phyloP scores from a whole-genome alignment of 768 basidiomycete genomes.

The Rhodotorula sphaerocarpa region DNA sequence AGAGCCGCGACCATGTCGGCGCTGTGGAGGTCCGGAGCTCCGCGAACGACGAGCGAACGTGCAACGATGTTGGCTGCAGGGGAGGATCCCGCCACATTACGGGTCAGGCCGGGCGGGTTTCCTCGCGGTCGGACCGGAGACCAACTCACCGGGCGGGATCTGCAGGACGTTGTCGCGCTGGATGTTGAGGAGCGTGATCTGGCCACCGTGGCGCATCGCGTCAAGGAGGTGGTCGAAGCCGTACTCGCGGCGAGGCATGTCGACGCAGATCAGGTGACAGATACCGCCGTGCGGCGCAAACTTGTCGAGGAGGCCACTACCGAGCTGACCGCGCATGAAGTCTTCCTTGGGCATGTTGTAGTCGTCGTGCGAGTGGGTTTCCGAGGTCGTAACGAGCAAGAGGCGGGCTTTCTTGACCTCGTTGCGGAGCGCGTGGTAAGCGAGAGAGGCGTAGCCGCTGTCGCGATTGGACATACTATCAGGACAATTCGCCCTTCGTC shows the following conservation, averaged over 20 bases:
- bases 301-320: neutral
- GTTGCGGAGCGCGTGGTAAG: neutral
- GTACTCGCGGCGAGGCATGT: slow-evolving; percentile 5
- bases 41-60: neutral
- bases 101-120: neutral
- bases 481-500: too few species aligned
- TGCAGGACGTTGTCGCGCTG: neutral
- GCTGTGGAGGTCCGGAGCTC: neutral
- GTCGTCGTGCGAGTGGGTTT: slow-evolving; percentile 3
- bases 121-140: too few species aligned
- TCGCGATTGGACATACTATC: too few species aligned
- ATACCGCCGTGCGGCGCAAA: slow-evolving; percentile 12
- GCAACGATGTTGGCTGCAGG: neutral
- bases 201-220: slow-evolving; percentile 6
- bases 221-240: slow-evolving; percentile 11
- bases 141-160: neutral
- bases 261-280: slow-evolving; percentile 8
- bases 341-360: neutral
- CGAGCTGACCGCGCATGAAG: neutral
- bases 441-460: slow-evolving; percentile 19
- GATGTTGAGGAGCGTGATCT: slow-evolving; percentile 7
- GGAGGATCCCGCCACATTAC: neutral
- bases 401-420: neutral
- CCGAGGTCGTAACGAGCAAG: slow-evolving; percentile 16
- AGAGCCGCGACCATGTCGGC: neutral